These are phyloP conservation scores for Schoenoplectus tabernaemontani DNA, from an alignment of 202 grass and related monocot species.

Conservation along the genomic window DNA sequence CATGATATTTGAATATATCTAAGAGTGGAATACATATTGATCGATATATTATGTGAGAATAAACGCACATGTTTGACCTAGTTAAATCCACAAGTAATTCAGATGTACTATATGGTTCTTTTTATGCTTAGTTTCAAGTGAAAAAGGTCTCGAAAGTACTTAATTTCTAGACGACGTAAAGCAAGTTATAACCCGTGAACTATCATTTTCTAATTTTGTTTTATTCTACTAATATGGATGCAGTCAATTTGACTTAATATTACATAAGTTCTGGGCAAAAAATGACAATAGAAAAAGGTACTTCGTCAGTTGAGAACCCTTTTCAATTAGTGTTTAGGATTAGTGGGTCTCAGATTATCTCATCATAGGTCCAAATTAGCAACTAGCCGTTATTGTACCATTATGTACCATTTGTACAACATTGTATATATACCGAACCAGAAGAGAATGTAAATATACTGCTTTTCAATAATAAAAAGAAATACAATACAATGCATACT, in stretches of 20 bases:
- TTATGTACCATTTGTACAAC: no score
- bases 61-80: neutral
- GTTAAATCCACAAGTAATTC: neutral
- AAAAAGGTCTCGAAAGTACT: neutral
- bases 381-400: neutral
- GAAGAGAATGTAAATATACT: no score
- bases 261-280: neutral
- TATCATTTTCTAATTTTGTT: neutral
- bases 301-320: neutral
- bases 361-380: no score
- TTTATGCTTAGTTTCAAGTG: neutral
- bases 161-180: neutral
- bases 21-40: no score
- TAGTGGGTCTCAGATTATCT: no score
- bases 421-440: no score
- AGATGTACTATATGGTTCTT: neutral
- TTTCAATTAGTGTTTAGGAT: no score
- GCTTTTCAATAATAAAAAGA: no score
- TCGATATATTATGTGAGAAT: neutral
- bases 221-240: neutral
- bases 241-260: neutral
- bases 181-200: neutral
- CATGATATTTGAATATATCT: no score
- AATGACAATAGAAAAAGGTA: neutral
- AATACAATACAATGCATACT: no score